Evolutionary conservation across 2,329 filamentous ascomycete genomes (phyloP).

Genomic region (Cladophialophora exuberans): DNA sequence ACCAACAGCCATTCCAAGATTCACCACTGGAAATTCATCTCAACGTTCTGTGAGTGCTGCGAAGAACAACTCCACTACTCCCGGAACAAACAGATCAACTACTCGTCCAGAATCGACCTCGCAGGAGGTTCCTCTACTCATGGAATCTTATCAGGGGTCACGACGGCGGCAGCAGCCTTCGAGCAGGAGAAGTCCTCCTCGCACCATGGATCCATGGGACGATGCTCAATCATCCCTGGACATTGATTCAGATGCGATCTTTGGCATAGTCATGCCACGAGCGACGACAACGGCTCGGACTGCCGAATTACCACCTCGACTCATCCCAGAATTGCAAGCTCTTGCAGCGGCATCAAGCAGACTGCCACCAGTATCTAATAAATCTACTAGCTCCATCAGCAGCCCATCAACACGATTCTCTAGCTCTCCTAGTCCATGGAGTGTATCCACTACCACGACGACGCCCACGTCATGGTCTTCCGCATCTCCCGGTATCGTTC

Average conservation of each 20-base stretch:
- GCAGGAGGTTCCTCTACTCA: constrained; percentile 26
- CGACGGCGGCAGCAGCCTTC: not conserved
- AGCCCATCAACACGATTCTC: constrained; percentile 34
- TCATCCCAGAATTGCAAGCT: constrained; percentile 34
- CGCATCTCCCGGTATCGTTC: constrained; percentile 50
- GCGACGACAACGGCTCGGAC: constrained; percentile 8
- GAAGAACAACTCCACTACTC: not conserved
- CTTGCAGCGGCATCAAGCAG: constrained; percentile 25
- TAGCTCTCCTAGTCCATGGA: constrained; percentile 33
- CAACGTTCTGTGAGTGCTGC: constrained; percentile 4
- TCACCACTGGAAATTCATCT: constrained; percentile 3
- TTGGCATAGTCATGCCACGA: constrained; percentile 28
- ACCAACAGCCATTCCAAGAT: constrained; percentile 18
- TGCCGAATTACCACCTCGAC: constrained; percentile 28
- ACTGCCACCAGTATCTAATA: constrained; percentile 19
- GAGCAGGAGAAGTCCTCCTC: constrained; percentile 2
- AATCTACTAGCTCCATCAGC: constrained; percentile 30
- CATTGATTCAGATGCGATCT: constrained; percentile 24
- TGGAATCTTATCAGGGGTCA: constrained; percentile 13
- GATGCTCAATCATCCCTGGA: constrained; percentile 23
- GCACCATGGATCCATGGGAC: not conserved
- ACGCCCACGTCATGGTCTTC: constrained; percentile 55
- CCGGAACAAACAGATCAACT: not conserved
- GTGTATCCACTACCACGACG: constrained; percentile 38
- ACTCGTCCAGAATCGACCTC: constrained; percentile 7